A percentile compares a stretch with the other conserved stretches of the same genome.
These are phyloP conservation scores for Alternaria triticina DNA, from an alignment of 2,329 filamentous ascomycete species.

Conservation along the genomic window DNA sequence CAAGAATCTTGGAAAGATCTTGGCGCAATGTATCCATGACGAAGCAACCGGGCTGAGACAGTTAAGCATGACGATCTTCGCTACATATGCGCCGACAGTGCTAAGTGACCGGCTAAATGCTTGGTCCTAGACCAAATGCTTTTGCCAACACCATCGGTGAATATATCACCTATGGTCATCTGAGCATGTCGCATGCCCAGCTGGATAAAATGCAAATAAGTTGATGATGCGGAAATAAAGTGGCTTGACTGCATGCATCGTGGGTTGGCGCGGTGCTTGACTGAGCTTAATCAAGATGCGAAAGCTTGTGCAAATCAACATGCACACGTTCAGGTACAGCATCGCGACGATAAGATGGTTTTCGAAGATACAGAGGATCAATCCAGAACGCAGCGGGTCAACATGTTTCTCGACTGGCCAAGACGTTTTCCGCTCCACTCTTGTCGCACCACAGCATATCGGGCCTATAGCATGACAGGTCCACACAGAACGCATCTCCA, in stretches of 20 bases:
- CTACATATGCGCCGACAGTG: slow-evolving; percentile 1
- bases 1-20: background rate
- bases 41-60: background rate
- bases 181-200: slow-evolving; percentile 14
- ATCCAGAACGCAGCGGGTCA: background rate
- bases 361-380: background rate
- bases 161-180: slow-evolving; percentile 11
- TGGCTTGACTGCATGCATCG: slow-evolving; percentile 19
- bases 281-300: slow-evolving; percentile 12
- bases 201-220: slow-evolving; percentile 15
- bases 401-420: background rate
- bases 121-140: slow-evolving; percentile 26
- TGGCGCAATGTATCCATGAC: slow-evolving; percentile 18
- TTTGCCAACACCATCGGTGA: slow-evolving; percentile 17
- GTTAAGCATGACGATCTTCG: background rate
- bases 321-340: background rate
- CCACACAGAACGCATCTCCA: background rate
- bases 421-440: background rate
- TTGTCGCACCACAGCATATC: slow-evolving; percentile 1
- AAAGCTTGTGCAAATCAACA: slow-evolving; percentile 11
- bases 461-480: slow-evolving; percentile 5
- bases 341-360: background rate
- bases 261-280: slow-evolving; percentile 19
- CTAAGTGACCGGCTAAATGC: slow-evolving; percentile 38
- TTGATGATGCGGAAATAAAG: slow-evolving; percentile 16